phyloP scores from a whole-genome alignment of 2,329 filamentous ascomycete species.

The Lojkania enalia region DNA sequence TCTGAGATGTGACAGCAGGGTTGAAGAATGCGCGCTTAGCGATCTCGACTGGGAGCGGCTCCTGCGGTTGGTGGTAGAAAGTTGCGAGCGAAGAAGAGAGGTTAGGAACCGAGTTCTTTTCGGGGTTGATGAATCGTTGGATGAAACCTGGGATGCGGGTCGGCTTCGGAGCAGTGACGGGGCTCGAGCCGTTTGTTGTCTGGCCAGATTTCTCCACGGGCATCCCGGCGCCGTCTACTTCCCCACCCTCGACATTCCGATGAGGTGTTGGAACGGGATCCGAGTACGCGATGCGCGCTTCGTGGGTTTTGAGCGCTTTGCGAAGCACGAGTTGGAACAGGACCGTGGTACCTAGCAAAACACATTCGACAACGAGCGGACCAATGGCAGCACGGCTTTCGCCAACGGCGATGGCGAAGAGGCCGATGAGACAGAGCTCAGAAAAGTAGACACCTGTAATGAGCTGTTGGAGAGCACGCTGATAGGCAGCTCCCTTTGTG shows the following conservation, averaged over 20 bases:
- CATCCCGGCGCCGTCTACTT: conserved; percentile 10
- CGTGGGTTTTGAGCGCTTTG: conserved; percentile 33
- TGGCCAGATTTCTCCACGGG: conserved; percentile 4
- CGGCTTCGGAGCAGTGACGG: conserved; percentile 21
- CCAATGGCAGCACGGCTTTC: conserved; percentile 40
- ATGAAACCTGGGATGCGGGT: conserved; percentile 39
- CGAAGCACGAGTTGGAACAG: conserved; percentile 46
- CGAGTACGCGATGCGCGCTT: conserved; percentile 35
- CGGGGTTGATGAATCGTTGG: conserved; percentile 37
- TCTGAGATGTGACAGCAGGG: conserved; percentile 49
- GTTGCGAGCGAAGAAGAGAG: conserved; percentile 37
- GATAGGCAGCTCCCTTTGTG: conserved; percentile 52
- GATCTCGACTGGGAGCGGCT: conserved; percentile 38
- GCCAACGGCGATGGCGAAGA: conserved; percentile 49
- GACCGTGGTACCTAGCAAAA: conserved; percentile 46
- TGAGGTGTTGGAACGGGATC: conserved; percentile 29
- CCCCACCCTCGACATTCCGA: conserved; percentile 23
- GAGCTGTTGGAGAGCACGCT: conserved; percentile 52
- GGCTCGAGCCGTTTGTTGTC: conserved; percentile 9
- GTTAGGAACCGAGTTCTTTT: conserved; percentile 33
- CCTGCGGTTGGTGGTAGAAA: conserved; percentile 37
- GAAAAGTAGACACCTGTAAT: conserved; percentile 53
- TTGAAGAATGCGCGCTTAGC: conserved; percentile 50
- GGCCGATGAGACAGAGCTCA: conserved; percentile 53
- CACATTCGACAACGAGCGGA: conserved; percentile 49